Conservation (phyloP, 2,329 filamentous ascomycete species). For the Dendrostoma leiphaemia region DNA sequence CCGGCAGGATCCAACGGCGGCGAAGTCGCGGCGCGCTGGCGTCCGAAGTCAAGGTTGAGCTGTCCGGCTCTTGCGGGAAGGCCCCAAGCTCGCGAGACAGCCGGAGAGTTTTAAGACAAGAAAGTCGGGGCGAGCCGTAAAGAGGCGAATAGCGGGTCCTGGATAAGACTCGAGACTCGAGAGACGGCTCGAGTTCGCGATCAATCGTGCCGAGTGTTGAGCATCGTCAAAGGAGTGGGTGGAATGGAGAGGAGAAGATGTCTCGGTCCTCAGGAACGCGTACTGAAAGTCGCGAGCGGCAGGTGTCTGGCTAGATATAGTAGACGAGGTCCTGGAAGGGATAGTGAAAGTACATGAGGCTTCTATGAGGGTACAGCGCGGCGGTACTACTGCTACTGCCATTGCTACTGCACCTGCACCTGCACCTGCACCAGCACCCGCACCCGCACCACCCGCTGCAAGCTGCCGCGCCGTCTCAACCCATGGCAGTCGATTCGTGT, state of each 20-base stretch:
- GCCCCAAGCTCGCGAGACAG: no score
- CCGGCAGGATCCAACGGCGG: background rate
- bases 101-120: background rate
- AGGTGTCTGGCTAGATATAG: background rate
- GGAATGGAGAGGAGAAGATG: background rate
- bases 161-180: no score
- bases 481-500: no score
- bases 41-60: no score
- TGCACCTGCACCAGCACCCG: no score
- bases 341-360: background rate
- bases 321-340: no score
- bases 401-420: no score
- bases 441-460: background rate
- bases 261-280: background rate
- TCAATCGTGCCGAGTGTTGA: no score
- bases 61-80: no score
- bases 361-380: background rate
- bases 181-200: no score
- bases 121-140: background rate
- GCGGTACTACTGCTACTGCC: constrained; percentile 1
- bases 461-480: background rate
- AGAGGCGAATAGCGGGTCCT: background rate
- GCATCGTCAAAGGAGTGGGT: background rate
- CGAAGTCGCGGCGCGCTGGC: no score
- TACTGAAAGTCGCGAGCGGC: background rate